Evolutionary conservation across 345 rosid genomes (phyloP).

Genomic region (Lepidium didymum): DNA sequence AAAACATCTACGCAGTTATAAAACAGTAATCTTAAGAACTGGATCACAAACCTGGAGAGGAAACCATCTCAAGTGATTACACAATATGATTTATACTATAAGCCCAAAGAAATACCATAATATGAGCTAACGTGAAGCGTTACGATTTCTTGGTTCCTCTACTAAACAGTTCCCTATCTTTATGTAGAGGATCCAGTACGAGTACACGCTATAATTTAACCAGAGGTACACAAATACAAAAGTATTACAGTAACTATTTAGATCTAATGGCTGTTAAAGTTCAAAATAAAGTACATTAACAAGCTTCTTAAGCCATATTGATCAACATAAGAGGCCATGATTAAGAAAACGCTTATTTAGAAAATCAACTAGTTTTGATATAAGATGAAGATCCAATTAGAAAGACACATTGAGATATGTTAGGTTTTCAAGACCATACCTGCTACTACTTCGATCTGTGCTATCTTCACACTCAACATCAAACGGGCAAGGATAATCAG

Average conservation of each 20-base stretch:
- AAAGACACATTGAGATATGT: neutral
- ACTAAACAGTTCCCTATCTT: neutral
- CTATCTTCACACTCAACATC: conserved; percentile 69
- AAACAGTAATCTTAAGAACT: neutral
- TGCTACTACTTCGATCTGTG: conserved; percentile 47
- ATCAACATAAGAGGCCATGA: neutral
- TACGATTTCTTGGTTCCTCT: neutral
- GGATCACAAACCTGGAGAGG: neutral
- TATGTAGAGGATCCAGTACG: neutral
- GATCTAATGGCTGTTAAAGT: neutral
- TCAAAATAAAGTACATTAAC: neutral
- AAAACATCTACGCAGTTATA: neutral
- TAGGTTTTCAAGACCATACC: conserved; percentile 32
- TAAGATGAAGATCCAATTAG: neutral
- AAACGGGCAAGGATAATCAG: conserved; percentile 75
- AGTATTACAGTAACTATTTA: neutral
- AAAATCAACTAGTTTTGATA: neutral
- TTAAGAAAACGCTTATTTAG: neutral
- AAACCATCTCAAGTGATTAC: neutral
- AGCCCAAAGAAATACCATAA: neutral
- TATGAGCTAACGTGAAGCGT: neutral
- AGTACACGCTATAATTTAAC: neutral
- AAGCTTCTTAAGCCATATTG: neutral
- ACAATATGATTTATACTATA: neutral
- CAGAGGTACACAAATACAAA: neutral